A percentile compares a stretch with the other conserved stretches of the same genome.
These are phyloP conservation scores for Leccinum imitatum DNA, from an alignment of 768 basidiomycete species.

Conservation along the genomic window DNA sequence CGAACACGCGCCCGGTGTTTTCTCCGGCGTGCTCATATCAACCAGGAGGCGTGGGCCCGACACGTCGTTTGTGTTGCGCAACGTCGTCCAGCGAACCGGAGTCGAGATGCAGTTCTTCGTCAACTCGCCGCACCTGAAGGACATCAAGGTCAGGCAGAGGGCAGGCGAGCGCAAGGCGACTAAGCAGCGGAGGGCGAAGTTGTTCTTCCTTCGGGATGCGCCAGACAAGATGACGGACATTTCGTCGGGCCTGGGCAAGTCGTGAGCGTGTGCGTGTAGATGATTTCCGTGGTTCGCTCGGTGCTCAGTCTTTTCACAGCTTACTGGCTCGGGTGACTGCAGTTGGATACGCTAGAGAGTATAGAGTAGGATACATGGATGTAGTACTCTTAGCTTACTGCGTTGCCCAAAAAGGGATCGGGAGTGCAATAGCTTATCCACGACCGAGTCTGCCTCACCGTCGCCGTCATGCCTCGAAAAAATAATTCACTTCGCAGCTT, in stretches of 20 bases:
- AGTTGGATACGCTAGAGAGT: slow-evolving; percentile 3
- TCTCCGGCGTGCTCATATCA: slow-evolving; percentile 86
- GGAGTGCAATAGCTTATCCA: slow-evolving; percentile 13
- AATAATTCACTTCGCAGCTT: slow-evolving; percentile 59
- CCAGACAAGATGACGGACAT: slow-evolving; percentile 85
- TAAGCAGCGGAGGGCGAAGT: slow-evolving; percentile 70
- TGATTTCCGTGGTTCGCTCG: neutral
- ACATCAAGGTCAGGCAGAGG: slow-evolving; percentile 74
- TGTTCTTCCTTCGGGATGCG: slow-evolving; percentile 80
- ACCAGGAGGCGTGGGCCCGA: slow-evolving; percentile 82
- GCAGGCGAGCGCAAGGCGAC: slow-evolving; percentile 49
- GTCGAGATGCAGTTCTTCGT: slow-evolving; percentile 93
- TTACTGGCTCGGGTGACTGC: neutral
- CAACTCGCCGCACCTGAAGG: slow-evolving; percentile 83
- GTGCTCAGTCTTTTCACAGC: slow-evolving; percentile 10
- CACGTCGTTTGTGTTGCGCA: slow-evolving; percentile 86
- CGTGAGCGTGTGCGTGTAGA: slow-evolving; percentile 22
- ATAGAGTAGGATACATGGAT: slow-evolving; percentile 11
- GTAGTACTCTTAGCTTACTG: neutral
- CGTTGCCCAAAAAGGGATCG: slow-evolving; percentile 19
- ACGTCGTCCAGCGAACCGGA: slow-evolving; percentile 87
- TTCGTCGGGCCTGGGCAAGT: slow-evolving; percentile 42
- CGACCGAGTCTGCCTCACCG: slow-evolving; percentile 16
- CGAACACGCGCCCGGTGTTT: slow-evolving; percentile 74
- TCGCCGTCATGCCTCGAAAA: slow-evolving; percentile 43